Evolutionary conservation across 345 rosid species (phyloP).

Genomic region (Rhizophora apiculata): DNA sequence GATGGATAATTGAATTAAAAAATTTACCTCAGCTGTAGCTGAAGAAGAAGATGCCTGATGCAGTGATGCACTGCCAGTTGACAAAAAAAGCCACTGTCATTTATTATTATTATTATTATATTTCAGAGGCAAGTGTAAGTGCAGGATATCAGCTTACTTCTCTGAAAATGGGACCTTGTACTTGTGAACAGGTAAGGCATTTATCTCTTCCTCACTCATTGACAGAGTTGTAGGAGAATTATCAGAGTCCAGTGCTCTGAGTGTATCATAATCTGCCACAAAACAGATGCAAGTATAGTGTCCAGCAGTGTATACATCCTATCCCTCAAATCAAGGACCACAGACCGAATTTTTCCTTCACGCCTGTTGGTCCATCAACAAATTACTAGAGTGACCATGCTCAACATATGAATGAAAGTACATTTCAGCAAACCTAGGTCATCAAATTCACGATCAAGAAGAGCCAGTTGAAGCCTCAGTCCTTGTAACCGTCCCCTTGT

Average conservation of each 20-base stretch:
- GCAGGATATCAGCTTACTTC: constrained; percentile 33
- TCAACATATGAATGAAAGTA: not conserved
- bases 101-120: too few relatives aligned
- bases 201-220: constrained; percentile 96
- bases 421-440: constrained; percentile 59
- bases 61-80: constrained; percentile 33
- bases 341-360: not conserved
- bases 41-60: constrained; percentile 46
- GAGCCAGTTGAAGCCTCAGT: constrained; percentile 91
- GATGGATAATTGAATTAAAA: not conserved
- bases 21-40: constrained; percentile 43
- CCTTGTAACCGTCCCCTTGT: constrained; percentile 94
- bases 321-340: not conserved
- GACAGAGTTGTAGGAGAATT: constrained; percentile 55
- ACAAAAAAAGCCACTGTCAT: not conserved
- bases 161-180: constrained; percentile 53
- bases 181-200: constrained; percentile 82
- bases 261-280: constrained; percentile 77
- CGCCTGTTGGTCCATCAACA: not conserved
- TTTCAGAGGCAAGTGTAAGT: not conserved
- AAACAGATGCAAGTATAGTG: not conserved
- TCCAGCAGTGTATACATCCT: not conserved
- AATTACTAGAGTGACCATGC: not conserved
- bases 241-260: constrained; percentile 88
- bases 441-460: constrained; percentile 93